Conservation (phyloP, 805 yeast genomes). For the Spathaspora hagerdaliae region DNA sequence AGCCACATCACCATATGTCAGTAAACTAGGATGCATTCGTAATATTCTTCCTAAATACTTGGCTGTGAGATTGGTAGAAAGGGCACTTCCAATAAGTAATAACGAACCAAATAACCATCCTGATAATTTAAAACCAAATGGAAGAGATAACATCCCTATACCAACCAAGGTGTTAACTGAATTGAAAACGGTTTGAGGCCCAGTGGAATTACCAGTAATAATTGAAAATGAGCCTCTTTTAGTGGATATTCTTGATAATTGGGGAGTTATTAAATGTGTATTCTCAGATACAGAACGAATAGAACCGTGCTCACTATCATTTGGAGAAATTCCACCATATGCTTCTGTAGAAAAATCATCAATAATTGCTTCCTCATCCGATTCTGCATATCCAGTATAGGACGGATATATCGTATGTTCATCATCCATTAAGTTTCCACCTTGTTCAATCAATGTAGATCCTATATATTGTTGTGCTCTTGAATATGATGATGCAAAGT, state of each 20-base stretch:
- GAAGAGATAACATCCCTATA: constrained; percentile 69
- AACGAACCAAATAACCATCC: constrained; percentile 60
- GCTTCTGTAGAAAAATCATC: constrained; percentile 7
- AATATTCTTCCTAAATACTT: constrained; percentile 49
- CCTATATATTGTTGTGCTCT: constrained; percentile 32
- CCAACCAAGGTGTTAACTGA: constrained; percentile 73
- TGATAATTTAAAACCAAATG: constrained; percentile 61
- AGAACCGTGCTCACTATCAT: not conserved
- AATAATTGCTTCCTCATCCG: constrained; percentile 8
- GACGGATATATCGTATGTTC: constrained; percentile 21
- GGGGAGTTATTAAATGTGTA: constrained; percentile 4
- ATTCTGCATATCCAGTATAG: constrained; percentile 8
- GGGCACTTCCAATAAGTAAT: constrained; percentile 40
- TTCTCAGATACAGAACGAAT: constrained; percentile 9
- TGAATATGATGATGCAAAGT: constrained; percentile 37
- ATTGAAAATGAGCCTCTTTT: constrained; percentile 7
- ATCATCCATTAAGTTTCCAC: constrained; percentile 11
- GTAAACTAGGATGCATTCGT: constrained; percentile 31
- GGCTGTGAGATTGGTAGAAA: constrained; percentile 53
- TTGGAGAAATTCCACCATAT: not conserved
- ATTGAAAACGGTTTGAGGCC: constrained; percentile 65
- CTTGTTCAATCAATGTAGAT: constrained; percentile 12
- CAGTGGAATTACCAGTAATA: constrained; percentile 44
- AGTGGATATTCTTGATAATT: constrained; percentile 2
- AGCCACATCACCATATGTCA: constrained; percentile 61